Conservation (phyloP, 495 filamentous ascomycete genomes). For the Diplogelasinospora grovesii region DNA sequence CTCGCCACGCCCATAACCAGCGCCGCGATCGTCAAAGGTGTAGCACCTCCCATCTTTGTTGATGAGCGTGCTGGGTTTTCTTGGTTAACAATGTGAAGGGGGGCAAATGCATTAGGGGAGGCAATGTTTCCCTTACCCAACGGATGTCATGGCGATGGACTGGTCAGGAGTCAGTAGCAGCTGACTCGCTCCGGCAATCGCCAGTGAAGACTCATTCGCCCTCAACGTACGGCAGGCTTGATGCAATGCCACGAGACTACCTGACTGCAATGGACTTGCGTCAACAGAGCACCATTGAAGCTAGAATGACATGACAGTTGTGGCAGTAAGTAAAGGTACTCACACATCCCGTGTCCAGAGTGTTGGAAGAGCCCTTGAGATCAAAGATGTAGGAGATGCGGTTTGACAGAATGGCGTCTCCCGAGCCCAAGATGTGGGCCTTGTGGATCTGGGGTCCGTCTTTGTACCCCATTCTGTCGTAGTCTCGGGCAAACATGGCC, state of each 20-base stretch:
- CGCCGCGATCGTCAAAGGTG: slow-evolving; percentile 50
- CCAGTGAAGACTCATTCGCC: slow-evolving; percentile 23
- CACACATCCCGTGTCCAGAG: slow-evolving; percentile 48
- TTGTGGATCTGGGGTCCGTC: slow-evolving; percentile 26
- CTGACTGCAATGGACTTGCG: slow-evolving; percentile 27
- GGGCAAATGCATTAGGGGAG: too few relatives aligned
- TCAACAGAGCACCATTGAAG: slow-evolving; percentile 46
- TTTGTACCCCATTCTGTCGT: slow-evolving; percentile 14
- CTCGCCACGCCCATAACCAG: slow-evolving; percentile 59
- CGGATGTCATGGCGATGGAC: slow-evolving; percentile 19
- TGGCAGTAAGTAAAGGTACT: slow-evolving; percentile 29
- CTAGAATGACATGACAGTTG: too few relatives aligned
- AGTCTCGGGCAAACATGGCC: slow-evolving; percentile 18
- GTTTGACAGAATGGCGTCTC: slow-evolving; percentile 33
- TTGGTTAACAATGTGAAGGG: too few relatives aligned
- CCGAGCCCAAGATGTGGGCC: slow-evolving; percentile 36
- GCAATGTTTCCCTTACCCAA: too few relatives aligned
- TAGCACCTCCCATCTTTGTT: slow-evolving; percentile 37
- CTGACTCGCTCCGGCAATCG: slow-evolving; percentile 44
- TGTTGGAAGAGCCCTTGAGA: slow-evolving; percentile 29
- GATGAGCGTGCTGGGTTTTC: slow-evolving; percentile 20
- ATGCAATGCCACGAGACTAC: slow-evolving; percentile 46
- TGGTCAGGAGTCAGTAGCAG: slow-evolving; percentile 42
- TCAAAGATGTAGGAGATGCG: slow-evolving; percentile 44
- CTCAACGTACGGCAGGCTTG: slow-evolving; percentile 42